Evolutionary conservation across 1,284 basidiomycete genomes (phyloP).

Genomic region (Ceratobasidium sp.): DNA sequence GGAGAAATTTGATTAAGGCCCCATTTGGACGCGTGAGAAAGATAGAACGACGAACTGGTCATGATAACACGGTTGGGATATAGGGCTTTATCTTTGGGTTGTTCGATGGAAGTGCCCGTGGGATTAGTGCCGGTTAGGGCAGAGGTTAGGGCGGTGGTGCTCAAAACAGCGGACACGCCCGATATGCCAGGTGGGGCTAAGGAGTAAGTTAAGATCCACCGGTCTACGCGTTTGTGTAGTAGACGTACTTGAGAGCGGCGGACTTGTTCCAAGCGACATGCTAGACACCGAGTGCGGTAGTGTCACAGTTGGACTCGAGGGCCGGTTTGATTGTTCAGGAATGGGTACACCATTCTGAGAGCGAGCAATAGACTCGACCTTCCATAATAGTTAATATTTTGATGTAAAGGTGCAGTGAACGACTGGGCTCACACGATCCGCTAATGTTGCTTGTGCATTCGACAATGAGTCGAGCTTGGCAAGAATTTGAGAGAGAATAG

Average conservation of each 20-base stretch:
- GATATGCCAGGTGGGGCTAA: conserved; percentile 49
- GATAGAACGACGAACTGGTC: conserved; percentile 65
- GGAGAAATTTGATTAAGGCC: conserved; percentile 2
- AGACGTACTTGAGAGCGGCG: conserved; percentile 28
- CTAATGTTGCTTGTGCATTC: conserved; percentile 74
- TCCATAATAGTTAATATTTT: neutral
- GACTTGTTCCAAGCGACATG: conserved; percentile 26
- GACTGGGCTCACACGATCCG: conserved; percentile 69
- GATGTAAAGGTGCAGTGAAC: neutral
- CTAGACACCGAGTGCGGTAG: conserved; percentile 41
- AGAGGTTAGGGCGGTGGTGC: conserved; percentile 47
- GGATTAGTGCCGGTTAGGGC: conserved; percentile 42
- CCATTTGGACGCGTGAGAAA: conserved; percentile 27
- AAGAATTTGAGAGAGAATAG: conserved; percentile 76
- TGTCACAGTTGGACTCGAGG: conserved; percentile 32
- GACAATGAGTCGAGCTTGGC: conserved; percentile 73
- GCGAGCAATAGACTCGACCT: conserved; percentile 44
- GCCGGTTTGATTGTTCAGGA: conserved; percentile 44
- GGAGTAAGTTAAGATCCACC: conserved; percentile 17
- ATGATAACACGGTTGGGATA: conserved; percentile 83
- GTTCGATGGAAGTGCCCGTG: conserved; percentile 61
- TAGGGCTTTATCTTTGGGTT: conserved; percentile 70
- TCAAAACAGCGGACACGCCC: conserved; percentile 50
- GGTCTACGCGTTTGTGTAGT: conserved; percentile 39
- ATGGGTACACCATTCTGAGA: conserved; percentile 35